Percentiles rank a stretch among this genome's conserved stretches.
These are phyloP conservation scores for Candida schatavii DNA, from an alignment of 805 yeast species.

Conservation along the genomic window DNA sequence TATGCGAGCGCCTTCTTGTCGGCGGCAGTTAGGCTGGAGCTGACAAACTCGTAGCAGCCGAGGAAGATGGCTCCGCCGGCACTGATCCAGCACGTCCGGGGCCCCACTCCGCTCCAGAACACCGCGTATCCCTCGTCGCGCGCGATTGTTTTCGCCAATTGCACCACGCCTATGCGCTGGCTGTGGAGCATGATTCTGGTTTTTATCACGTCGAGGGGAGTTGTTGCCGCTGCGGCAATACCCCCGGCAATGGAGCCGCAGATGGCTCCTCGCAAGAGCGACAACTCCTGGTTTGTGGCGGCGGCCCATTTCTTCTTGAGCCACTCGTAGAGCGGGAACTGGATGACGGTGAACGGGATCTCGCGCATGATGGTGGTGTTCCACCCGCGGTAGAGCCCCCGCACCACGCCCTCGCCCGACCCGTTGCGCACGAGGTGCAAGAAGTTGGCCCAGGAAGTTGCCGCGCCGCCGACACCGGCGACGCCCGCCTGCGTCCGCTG, in stretches of 20 bases:
- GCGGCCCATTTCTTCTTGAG: slow-evolving; percentile 61
- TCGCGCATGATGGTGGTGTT: slow-evolving; percentile 89
- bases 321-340: slow-evolving; percentile 89
- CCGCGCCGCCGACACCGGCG: slow-evolving; percentile 27
- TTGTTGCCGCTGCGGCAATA: slow-evolving; percentile 75
- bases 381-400: slow-evolving; percentile 92
- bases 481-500: slow-evolving; percentile 77
- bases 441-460: slow-evolving; percentile 71
- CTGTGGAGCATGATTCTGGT: slow-evolving; percentile 81
- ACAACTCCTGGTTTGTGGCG: slow-evolving; percentile 32
- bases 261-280: slow-evolving; percentile 75
- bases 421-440: slow-evolving; percentile 56
- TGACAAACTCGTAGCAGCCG: slow-evolving; percentile 84
- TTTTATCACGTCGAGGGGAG: slow-evolving; percentile 77
- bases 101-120: slow-evolving; percentile 85
- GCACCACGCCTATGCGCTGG: slow-evolving; percentile 42
- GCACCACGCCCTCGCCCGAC: slow-evolving; percentile 72
- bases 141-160: slow-evolving; percentile 51
- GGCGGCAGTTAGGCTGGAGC: slow-evolving; percentile 25
- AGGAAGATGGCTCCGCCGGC: slow-evolving; percentile 98
- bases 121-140: slow-evolving; percentile 71
- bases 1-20: no score
- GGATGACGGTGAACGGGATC: slow-evolving; percentile 94
- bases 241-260: slow-evolving; percentile 86
- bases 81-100: slow-evolving; percentile 95